Percentiles rank a stretch among this genome's conserved stretches.
Conservation (phyloP, 441 rosid species). For the Viola pubescens region DNA sequence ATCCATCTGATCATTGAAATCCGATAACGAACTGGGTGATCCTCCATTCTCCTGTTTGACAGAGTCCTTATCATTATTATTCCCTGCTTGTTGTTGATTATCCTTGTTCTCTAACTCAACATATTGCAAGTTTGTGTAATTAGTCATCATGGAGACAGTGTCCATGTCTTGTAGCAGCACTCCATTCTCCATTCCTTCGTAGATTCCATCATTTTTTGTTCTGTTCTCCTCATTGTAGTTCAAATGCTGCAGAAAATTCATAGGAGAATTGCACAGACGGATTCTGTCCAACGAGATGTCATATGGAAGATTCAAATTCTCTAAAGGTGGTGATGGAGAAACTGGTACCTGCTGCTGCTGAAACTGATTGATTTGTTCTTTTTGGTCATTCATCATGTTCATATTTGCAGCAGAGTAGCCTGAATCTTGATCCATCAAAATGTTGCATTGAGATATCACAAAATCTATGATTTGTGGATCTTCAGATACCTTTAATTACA, state of each 20-base stretch:
- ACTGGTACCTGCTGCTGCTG: slow-evolving; percentile 12
- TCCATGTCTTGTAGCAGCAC: slow-evolving; percentile 17
- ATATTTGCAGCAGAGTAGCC: slow-evolving; percentile 14
- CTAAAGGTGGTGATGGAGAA: slow-evolving; percentile 21
- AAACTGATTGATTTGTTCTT: slow-evolving; percentile 25
- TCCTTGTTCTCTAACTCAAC: slow-evolving; percentile 24
- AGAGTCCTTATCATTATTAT: slow-evolving; percentile 31
- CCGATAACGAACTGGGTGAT: slow-evolving; percentile 54
- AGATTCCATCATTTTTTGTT: slow-evolving; percentile 27
- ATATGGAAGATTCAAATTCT: slow-evolving; percentile 33
- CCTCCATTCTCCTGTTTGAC: slow-evolving; percentile 38
- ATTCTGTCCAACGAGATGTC: slow-evolving; percentile 39
- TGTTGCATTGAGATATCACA: slow-evolving; percentile 47
- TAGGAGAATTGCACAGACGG: slow-evolving; percentile 23
- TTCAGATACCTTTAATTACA: slow-evolving; percentile 51
- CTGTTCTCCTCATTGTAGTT: slow-evolving; percentile 22
- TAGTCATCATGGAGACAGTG: slow-evolving; percentile 16
- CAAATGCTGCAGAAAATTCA: slow-evolving; percentile 42
- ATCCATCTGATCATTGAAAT: slow-evolving; percentile 77
- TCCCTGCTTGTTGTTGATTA: slow-evolving; percentile 26
- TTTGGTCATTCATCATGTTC: slow-evolving; percentile 12
- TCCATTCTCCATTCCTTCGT: slow-evolving; percentile 22
- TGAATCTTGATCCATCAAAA: slow-evolving; percentile 34
- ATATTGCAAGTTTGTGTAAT: slow-evolving; percentile 19
- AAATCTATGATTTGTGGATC: slow-evolving; percentile 58